Percentiles rank a stretch among this genome's conserved stretches.
Evolutionary conservation across 148 eudicot species (phyloP).

Genomic region (Spergularia marina): DNA sequence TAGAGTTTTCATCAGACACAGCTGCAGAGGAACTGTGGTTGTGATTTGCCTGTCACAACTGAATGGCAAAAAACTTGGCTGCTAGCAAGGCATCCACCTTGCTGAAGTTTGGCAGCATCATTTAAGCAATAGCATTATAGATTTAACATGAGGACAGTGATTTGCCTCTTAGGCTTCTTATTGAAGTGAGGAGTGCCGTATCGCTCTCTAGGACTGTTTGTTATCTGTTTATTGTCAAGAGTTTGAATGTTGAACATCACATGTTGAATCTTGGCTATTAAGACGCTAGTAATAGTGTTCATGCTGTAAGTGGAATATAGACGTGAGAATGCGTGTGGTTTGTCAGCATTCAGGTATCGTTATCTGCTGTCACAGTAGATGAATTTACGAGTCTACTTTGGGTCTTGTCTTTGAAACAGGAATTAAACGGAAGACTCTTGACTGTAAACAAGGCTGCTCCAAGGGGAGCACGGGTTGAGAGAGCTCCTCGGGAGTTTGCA

Average conservation of each 20-base stretch:
- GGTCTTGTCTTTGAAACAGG: constrained; percentile 38
- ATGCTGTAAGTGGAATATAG: too few species aligned
- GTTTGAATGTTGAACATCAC: too few species aligned
- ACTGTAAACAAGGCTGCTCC: constrained; percentile 95
- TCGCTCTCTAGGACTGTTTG: too few species aligned
- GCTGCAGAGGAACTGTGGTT: too few species aligned
- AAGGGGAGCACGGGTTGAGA: constrained; percentile 73
- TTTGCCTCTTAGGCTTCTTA: too few species aligned
- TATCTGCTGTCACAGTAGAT: neutral
- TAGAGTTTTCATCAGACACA: neutral
- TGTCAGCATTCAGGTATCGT: neutral
- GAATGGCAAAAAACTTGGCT: neutral
- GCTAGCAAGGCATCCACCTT: neutral
- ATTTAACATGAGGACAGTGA: too few species aligned
- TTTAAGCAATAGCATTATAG: too few species aligned
- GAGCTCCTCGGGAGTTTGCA: constrained; percentile 52
- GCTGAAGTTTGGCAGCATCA: too few species aligned
- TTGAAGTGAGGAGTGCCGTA: too few species aligned
- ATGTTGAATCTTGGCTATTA: neutral
- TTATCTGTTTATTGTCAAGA: too few species aligned
- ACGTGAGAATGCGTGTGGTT: too few species aligned
- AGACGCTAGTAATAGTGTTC: neutral
- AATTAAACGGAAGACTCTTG: constrained; percentile 60
- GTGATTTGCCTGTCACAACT: neutral
- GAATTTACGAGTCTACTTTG: neutral